These are phyloP conservation scores for Inosperma sp. DNA, from an alignment of 768 basidiomycete species.

Conservation along the genomic window DNA sequence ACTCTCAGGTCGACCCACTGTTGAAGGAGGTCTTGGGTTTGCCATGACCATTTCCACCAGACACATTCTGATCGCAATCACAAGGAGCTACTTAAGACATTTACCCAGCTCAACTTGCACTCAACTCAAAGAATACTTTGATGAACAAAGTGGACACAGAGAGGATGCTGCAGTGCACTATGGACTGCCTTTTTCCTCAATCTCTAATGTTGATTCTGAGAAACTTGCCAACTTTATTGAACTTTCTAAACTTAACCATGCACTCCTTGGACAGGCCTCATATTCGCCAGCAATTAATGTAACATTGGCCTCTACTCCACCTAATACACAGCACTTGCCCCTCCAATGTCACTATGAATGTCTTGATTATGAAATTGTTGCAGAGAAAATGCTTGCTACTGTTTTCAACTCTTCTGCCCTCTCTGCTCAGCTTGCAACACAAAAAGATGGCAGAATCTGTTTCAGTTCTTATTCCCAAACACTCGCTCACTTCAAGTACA, in stretches of 20 bases:
- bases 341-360: no score
- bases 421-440: no score
- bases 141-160: not conserved
- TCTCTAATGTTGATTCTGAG: not conserved
- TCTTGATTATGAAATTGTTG: no score
- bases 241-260: not conserved
- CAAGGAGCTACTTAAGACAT: not conserved
- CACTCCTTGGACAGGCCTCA: not conserved
- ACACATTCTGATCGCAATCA: not conserved
- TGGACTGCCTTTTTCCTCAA: not conserved
- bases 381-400: no score
- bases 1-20: not conserved
- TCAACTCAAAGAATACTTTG: not conserved
- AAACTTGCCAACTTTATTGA: not conserved
- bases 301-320: no score
- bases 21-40: not conserved
- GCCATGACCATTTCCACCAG: constrained; percentile 1
- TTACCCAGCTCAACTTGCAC: constrained; percentile 4
- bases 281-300: not conserved
- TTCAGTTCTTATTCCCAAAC: no score
- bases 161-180: not conserved
- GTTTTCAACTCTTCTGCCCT: no score
- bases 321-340: no score
- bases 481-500: no score
- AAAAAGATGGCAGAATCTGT: no score